phyloP scores from a whole-genome alignment of 2,329 filamentous ascomycete species.

The Grosmannia penicillata region DNA sequence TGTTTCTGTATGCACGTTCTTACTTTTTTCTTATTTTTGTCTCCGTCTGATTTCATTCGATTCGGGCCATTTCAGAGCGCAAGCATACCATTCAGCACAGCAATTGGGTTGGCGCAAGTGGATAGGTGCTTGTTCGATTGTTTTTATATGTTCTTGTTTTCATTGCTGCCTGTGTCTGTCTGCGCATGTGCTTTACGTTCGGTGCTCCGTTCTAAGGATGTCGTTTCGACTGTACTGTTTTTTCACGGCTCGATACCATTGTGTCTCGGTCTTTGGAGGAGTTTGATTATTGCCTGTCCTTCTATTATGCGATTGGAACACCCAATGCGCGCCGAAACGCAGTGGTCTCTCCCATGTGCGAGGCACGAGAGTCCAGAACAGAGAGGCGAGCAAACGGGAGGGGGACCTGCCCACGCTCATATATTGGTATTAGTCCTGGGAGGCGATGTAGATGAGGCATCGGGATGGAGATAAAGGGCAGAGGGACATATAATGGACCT shows the following conservation, averaged over 20 bases:
- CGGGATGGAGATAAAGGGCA: not conserved
- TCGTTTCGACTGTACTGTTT: not conserved
- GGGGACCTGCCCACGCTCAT: not conserved
- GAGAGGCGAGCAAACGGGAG: not conserved
- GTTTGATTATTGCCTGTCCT: too few relatives aligned
- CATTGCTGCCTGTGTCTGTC: not conserved
- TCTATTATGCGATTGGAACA: too few relatives aligned
- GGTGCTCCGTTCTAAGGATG: too few relatives aligned
- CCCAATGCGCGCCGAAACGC: too few relatives aligned
- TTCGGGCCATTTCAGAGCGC: slow-evolving; percentile 4
- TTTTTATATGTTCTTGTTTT: not conserved
- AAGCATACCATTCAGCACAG: slow-evolving; percentile 12
- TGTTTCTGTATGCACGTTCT: not conserved
- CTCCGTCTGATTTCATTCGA: not conserved
- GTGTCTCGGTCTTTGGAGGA: slow-evolving; percentile 2
- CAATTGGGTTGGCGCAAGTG: slow-evolving; percentile 13
- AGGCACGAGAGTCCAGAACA: too few relatives aligned
- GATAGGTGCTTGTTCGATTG: slow-evolving; percentile 8
- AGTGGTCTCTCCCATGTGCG: too few relatives aligned
- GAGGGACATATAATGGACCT: too few relatives aligned
- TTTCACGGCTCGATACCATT: slow-evolving; percentile 7
- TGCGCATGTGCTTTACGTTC: not conserved
- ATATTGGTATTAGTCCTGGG: not conserved
- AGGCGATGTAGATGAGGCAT: not conserved
- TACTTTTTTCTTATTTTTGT: not conserved